Evolutionary conservation across 345 rosid species (phyloP), one percentile per base, ranked within the genome.

Genomic region (Durio zibethinus): DNA sequence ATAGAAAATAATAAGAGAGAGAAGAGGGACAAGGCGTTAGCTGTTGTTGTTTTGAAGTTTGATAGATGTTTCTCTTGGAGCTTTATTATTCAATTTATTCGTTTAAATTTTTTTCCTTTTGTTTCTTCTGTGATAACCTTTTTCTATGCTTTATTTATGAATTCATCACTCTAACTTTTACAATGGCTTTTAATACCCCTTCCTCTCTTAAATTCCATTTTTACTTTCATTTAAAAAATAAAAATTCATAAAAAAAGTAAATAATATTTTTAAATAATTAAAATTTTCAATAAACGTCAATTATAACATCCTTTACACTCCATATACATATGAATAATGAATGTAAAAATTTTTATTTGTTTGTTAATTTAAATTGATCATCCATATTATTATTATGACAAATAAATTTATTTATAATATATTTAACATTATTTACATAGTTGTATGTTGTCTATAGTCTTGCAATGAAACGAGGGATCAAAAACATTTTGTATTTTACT

Each of bases 11-110:
- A 59, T 25, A n/a, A 36, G 79, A 8, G 71, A 54, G 11, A 62
- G 65, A 38, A 76, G 72, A 38, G 9, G 8, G 43, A 36, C 7
- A 52, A 27, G 74, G 77, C 77, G 78, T 77, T 79, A 59, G 83
- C 76, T 77, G 84, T 77, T 74, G 21, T 29, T 71, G 74, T 70
- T 70, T 50, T 48, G 60, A 71, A 25, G 42, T 68, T 21, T 33
- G 67, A 14, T 54, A 4, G 69, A n/a, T 54, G 68, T 23, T 79
- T 33, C 73, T 25, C 10, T 69, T 65, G 15, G 14, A 67, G 72
- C 72, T 42, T 43, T 42, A 40, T 66, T n/a, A n/a, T n/a, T n/a
- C n/a, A n/a, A n/a, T n/a, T 66, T 40, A 66, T 40, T 67, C 14
- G 29, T 2, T 25, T 38, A 57, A 57, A 53, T 20, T 20, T 57